Conservation (phyloP, 2,329 filamentous ascomycete genomes). For the Periconia macrospinosa region DNA sequence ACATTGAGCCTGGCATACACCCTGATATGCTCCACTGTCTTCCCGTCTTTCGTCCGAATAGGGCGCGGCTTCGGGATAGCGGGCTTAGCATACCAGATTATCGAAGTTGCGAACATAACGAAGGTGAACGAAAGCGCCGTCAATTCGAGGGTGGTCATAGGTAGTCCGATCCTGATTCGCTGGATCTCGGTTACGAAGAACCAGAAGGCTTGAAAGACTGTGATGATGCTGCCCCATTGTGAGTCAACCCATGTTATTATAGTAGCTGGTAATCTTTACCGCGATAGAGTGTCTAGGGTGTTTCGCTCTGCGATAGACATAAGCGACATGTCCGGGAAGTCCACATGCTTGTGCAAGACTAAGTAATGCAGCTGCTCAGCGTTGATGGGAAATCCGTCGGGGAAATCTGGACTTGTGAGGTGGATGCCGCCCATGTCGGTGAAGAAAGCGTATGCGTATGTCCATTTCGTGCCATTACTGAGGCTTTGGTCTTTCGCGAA, state of each 20-base stretch:
- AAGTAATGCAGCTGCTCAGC: not conserved
- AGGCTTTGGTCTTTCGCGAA: no score
- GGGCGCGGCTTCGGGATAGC: no score
- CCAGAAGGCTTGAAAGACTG: not conserved
- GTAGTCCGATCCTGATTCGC: not conserved
- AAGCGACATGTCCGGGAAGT: no score
- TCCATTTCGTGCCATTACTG: not conserved
- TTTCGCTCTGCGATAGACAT: no score
- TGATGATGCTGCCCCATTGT: not conserved
- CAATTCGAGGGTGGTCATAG: not conserved
- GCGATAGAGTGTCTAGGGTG: no score
- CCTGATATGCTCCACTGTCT: no score
- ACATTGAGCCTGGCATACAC: no score
- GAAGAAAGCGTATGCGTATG: not conserved
- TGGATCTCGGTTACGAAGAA: not conserved
- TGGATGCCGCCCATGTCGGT: not conserved
- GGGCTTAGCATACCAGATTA: not conserved
- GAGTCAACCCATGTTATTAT: no score
- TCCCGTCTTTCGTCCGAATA: not conserved
- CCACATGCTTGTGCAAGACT: not conserved
- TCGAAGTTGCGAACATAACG: not conserved
- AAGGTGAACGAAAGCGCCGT: not conserved
- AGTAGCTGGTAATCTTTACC: no score
- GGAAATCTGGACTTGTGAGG: not conserved
- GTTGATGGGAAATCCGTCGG: no score